These are phyloP conservation scores for Ustilaginoidea virens DNA, from an alignment of 2,329 filamentous ascomycete species.

Conservation along the genomic window DNA sequence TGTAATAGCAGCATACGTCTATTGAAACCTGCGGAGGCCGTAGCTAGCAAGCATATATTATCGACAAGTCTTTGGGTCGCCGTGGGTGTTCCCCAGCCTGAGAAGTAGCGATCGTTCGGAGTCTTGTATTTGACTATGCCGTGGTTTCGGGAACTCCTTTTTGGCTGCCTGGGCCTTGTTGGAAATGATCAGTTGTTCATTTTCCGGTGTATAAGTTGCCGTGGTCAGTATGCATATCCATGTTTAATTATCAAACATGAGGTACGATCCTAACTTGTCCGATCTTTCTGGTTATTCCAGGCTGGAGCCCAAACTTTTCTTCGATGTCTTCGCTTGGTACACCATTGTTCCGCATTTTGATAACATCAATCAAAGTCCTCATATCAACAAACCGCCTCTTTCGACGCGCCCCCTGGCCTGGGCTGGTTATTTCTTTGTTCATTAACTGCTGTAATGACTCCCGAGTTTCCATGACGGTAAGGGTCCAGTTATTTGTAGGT, in stretches of 20 bases:
- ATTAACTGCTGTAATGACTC: conserved; percentile 1
- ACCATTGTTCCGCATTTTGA: conserved; percentile 3
- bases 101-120: no score
- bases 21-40: no score
- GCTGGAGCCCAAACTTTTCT: neutral
- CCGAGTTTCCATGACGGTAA: conserved; percentile 1
- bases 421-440: neutral
- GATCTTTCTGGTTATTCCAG: conserved; percentile 1
- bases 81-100: no score
- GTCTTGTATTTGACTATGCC: no score
- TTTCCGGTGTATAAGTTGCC: no score
- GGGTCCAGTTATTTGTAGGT: neutral
- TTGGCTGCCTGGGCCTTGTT: no score
- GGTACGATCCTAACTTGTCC: neutral
- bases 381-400: conserved; percentile 4
- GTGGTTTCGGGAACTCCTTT: no score
- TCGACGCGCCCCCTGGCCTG: neutral
- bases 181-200: no score
- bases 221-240: no score
- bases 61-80: no score
- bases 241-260: neutral
- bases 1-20: no score
- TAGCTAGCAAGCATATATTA: no score
- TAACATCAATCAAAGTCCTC: conserved; percentile 1
- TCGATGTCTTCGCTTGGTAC: conserved; percentile 1